Conservation (phyloP, 2,329 filamentous ascomycete species). For the Diaporthe capsici region DNA sequence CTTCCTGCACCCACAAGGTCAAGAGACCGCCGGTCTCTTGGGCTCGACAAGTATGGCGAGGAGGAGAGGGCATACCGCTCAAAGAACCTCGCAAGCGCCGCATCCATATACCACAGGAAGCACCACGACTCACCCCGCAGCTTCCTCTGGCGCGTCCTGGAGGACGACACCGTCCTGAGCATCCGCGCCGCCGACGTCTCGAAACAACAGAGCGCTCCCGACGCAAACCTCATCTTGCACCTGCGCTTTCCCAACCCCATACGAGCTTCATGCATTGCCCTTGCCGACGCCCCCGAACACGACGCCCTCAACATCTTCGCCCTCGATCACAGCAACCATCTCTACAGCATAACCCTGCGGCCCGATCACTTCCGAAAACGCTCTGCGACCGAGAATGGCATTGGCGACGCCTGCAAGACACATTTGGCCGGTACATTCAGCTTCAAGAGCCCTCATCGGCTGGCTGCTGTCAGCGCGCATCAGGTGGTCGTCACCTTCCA, state of each 20-base stretch:
- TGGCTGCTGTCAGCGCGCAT: slow-evolving; percentile 80
- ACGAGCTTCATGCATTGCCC: slow-evolving; percentile 81
- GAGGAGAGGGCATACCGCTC: slow-evolving; percentile 82
- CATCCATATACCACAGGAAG: slow-evolving; percentile 87
- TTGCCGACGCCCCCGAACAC: slow-evolving; percentile 84
- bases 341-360: slow-evolving; percentile 87
- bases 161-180: slow-evolving; percentile 84
- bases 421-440: slow-evolving; percentile 80
- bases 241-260: slow-evolving; percentile 83
- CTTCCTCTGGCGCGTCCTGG: slow-evolving; percentile 92
- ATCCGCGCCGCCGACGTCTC: slow-evolving; percentile 86
- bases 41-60: slow-evolving; percentile 61
- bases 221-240: slow-evolving; percentile 82
- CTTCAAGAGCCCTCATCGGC: slow-evolving; percentile 84
- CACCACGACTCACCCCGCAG: slow-evolving; percentile 82
- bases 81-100: slow-evolving; percentile 81
- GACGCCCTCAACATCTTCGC: slow-evolving; percentile 85
- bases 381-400: slow-evolving; percentile 77
- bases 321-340: slow-evolving; percentile 81
- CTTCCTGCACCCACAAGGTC: slow-evolving; percentile 64
- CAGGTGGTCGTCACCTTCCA: slow-evolving; percentile 86
- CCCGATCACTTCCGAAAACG: slow-evolving; percentile 85
- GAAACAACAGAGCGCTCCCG: slow-evolving; percentile 74
- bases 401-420: slow-evolving; percentile 83
- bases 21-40: slow-evolving; percentile 52